Conservation (phyloP, 140 eudicot species). For the Cichorium intybus region DNA sequence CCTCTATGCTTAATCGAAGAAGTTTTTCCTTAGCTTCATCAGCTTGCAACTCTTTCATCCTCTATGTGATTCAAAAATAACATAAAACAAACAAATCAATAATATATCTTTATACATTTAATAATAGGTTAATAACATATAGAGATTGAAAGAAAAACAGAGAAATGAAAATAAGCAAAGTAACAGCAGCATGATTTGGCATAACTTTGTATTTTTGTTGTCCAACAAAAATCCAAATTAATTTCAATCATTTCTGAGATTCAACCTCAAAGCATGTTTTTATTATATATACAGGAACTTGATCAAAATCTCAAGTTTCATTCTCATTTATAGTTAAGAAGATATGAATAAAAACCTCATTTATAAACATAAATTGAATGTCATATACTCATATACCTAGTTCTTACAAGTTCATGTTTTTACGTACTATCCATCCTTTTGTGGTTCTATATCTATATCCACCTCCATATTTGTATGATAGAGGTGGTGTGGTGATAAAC, state of each 20-base stretch:
- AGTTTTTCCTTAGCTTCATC: conserved; percentile 60
- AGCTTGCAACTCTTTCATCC: conserved; percentile 84
- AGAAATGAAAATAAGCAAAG: no score
- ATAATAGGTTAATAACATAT: no score
- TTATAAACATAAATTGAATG: no score
- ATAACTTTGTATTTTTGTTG: not conserved
- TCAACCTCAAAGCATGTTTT: not conserved
- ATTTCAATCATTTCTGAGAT: not conserved
- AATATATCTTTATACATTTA: no score
- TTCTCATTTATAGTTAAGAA: not conserved
- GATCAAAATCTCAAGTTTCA: not conserved
- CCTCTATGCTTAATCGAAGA: conserved; percentile 90
- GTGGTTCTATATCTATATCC: no score
- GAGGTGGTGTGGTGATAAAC: no score
- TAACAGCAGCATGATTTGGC: not conserved
- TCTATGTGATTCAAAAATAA: conserved; percentile 34
- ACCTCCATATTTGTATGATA: no score
- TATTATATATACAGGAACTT: not conserved
- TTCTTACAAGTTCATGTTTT: no score
- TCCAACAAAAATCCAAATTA: no score
- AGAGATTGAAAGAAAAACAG: no score
- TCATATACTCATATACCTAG: no score
- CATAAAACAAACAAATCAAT: not conserved
- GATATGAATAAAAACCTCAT: not conserved
- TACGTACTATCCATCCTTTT: no score